These are phyloP conservation scores for Zalaria obscura DNA, from an alignment of 2,329 filamentous ascomycete species.

Conservation along the genomic window DNA sequence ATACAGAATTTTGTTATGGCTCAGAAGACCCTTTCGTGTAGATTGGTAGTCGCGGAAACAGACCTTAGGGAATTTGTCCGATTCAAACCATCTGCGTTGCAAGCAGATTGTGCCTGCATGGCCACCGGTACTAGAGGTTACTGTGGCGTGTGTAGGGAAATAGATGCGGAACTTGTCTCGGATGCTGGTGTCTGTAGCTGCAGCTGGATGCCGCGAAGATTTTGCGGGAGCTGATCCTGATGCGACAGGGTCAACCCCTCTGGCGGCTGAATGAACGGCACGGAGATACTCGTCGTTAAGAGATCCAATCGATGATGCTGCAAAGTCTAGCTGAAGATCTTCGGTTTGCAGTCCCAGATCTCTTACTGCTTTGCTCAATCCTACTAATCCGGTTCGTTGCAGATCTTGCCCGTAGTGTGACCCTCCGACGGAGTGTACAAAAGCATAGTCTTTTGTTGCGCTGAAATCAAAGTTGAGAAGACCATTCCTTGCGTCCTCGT, in stretches of 20 bases:
- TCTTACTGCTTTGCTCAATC: conserved; percentile 53
- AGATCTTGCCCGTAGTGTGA: conserved; percentile 18
- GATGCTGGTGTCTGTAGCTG: conserved; percentile 14
- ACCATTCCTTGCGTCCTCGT: conserved; percentile 50
- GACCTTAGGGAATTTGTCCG: conserved; percentile 53
- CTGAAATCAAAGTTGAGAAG: conserved; percentile 71
- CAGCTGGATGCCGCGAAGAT: conserved; percentile 2
- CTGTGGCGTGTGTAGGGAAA: conserved; percentile 61
- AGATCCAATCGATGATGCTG: conserved; percentile 69
- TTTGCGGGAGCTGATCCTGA: conserved; percentile 4
- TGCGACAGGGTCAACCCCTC: conserved; percentile 25
- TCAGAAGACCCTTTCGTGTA: conserved; percentile 54
- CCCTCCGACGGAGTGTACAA: conserved; percentile 62
- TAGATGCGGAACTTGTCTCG: conserved; percentile 54
- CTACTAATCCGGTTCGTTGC: conserved; percentile 53
- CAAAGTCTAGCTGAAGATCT: conserved; percentile 55
- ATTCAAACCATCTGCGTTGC: conserved; percentile 56
- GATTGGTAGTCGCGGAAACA: conserved; percentile 66
- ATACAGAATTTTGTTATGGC: conserved; percentile 61
- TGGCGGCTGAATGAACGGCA: conserved; percentile 43
- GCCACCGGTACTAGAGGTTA: conserved; percentile 20
- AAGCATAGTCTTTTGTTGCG: conserved; percentile 55
- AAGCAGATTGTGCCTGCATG: conserved; percentile 73
- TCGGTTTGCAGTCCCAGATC: conserved; percentile 43
- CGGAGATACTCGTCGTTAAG: conserved; percentile 54